phyloP scores from a whole-genome alignment of 208 protist genomes.

The Trypanosoma vivax region DNA sequence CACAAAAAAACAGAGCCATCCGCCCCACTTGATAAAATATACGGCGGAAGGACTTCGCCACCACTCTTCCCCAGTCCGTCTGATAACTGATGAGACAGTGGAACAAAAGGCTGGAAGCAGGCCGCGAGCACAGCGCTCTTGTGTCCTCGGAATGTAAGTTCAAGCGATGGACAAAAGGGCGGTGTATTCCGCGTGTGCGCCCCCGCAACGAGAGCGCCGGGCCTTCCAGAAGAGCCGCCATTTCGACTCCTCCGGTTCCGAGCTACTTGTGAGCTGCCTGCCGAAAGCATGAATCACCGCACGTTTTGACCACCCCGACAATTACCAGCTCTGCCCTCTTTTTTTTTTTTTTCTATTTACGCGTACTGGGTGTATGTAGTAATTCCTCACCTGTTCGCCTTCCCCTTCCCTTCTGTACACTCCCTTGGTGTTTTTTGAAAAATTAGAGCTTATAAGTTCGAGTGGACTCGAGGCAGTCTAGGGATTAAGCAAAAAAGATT shows the following conservation, averaged over 20 bases:
- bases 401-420: no score
- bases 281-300: background rate
- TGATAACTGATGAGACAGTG: background rate
- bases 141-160: constrained; percentile 76
- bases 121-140: constrained; percentile 46
- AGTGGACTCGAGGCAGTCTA: no score
- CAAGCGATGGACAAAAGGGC: constrained; percentile 40
- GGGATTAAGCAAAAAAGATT: no score
- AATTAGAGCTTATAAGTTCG: no score
- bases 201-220: background rate
- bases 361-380: no score
- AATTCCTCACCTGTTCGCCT: no score
- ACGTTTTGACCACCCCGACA: no score
- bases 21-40: constrained; percentile 53
- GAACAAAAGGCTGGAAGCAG: constrained; percentile 28
- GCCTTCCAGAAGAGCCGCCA: background rate
- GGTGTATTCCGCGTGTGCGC: background rate
- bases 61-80: background rate
- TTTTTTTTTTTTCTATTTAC: no score
- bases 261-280: background rate
- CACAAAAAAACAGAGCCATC: constrained; percentile 87
- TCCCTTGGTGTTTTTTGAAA: no score
- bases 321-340: no score
- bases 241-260: background rate
- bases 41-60: constrained; percentile 18